Evolutionary conservation across 2,329 filamentous ascomycete species (phyloP).

Genomic region (Penicillium brasilianum): DNA sequence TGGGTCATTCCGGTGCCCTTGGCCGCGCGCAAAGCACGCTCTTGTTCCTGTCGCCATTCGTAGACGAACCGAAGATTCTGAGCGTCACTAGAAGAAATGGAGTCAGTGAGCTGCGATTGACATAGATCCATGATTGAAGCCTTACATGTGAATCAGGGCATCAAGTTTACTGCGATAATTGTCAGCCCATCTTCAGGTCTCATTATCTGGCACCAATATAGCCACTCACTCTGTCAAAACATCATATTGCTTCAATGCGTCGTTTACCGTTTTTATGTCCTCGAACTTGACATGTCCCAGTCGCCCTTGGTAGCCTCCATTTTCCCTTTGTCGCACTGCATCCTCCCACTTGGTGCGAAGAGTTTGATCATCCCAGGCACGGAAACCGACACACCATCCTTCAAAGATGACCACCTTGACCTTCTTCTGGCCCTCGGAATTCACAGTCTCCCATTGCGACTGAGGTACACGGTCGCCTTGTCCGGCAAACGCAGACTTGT

Average conservation of each 20-base stretch:
- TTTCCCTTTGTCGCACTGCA: conserved; percentile 52
- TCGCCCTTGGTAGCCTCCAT: conserved; percentile 57
- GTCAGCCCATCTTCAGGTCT: conserved; percentile 20
- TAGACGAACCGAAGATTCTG: conserved; percentile 78
- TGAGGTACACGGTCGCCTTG: conserved; percentile 74
- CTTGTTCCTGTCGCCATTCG: conserved; percentile 81
- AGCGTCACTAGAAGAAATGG: conserved; percentile 61
- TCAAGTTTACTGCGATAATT: conserved; percentile 55
- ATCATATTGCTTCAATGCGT: conserved; percentile 63
- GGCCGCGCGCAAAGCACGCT: conserved; percentile 68
- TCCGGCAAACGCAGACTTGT: conserved; percentile 78
- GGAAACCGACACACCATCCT: conserved; percentile 90
- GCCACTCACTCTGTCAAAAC: conserved; percentile 57
- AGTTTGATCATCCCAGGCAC: conserved; percentile 62
- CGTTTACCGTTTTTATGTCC: conserved; percentile 64
- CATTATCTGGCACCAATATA: background rate
- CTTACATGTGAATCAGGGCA: conserved; percentile 67
- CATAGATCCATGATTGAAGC: conserved; percentile 5
- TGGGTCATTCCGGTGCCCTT: conserved; percentile 81
- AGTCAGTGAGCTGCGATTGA: background rate
- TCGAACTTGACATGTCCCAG: conserved; percentile 61
- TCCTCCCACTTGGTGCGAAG: conserved; percentile 60
- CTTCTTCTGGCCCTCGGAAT: conserved; percentile 39
- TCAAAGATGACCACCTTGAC: conserved; percentile 77
- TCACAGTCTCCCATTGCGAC: conserved; percentile 64